phyloP scores from a whole-genome alignment of 805 yeast genomes.

The Pichia californica region DNA sequence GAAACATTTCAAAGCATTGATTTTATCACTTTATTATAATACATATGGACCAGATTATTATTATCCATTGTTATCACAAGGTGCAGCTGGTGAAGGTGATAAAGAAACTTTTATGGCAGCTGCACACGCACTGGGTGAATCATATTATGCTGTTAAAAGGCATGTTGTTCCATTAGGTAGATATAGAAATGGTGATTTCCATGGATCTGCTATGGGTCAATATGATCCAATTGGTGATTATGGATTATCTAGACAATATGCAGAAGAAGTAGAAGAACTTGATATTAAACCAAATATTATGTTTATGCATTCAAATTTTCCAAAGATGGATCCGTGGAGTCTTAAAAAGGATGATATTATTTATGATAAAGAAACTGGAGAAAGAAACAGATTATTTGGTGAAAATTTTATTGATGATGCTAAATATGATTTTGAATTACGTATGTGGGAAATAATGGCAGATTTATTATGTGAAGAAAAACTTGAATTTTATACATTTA shows the following conservation, averaged over 20 bases:
- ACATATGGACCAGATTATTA: slow-evolving; percentile 51
- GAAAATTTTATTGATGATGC: slow-evolving; percentile 41
- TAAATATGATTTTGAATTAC: slow-evolving; percentile 51
- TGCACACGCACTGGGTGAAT: slow-evolving; percentile 49
- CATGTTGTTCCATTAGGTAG: slow-evolving; percentile 52
- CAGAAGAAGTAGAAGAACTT: slow-evolving; percentile 13
- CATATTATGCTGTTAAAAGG: slow-evolving; percentile 55
- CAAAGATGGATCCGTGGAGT: slow-evolving; percentile 58
- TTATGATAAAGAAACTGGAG: slow-evolving; percentile 31
- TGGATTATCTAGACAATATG: slow-evolving; percentile 24
- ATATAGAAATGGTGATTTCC: slow-evolving; percentile 35
- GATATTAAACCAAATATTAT: slow-evolving; percentile 30
- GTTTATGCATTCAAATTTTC: slow-evolving; percentile 62
- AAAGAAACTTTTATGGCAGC: slow-evolving; percentile 56
- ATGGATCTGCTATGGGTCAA: slow-evolving; percentile 78
- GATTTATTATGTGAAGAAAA: slow-evolving; percentile 42
- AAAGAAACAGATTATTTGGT: slow-evolving; percentile 53
- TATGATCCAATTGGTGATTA: slow-evolving; percentile 62
- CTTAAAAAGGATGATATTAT: slow-evolving; percentile 39
- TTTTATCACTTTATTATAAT: slow-evolving; percentile 55
- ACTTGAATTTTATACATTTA: neutral
- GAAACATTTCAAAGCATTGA: slow-evolving; percentile 45
- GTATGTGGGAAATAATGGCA: slow-evolving; percentile 55
- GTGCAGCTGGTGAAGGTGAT: slow-evolving; percentile 50
- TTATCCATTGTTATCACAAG: slow-evolving; percentile 45